Evolutionary conservation across 345 rosid genomes (phyloP).

Genomic region (Moringa oleifera): DNA sequence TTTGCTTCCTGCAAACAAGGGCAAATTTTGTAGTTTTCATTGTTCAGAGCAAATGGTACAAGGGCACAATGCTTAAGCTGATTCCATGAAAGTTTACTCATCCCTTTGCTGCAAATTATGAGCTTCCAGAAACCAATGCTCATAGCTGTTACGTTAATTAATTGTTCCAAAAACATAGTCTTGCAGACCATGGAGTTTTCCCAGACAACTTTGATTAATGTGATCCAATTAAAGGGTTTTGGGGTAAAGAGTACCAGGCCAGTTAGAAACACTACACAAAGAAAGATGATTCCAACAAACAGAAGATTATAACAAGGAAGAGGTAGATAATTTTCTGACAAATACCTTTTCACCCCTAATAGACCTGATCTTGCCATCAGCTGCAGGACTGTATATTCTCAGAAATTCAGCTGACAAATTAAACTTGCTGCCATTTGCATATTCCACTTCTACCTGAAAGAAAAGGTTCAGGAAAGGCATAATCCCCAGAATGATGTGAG

Average conservation of each 20-base stretch:
- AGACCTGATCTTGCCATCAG: constrained; percentile 81
- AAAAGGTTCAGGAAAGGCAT: constrained; percentile 2
- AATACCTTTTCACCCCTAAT: constrained; percentile 80
- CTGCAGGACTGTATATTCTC: constrained; percentile 80
- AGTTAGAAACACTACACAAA: no score
- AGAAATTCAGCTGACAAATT: constrained; percentile 67
- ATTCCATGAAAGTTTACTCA: no score
- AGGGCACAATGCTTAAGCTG: neutral
- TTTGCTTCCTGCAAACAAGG: neutral
- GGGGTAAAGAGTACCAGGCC: no score
- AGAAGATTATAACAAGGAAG: neutral
- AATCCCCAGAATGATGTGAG: neutral
- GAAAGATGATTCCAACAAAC: neutral
- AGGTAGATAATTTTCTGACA: neutral
- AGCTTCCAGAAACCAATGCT: no score
- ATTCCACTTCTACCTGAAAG: constrained; percentile 75
- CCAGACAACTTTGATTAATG: no score
- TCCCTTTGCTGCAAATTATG: no score
- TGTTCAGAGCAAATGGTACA: neutral
- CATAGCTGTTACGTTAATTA: no score
- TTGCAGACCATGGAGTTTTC: no score
- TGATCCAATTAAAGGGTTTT: no score
- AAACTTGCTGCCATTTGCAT: constrained; percentile 55
- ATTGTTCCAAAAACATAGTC: no score
- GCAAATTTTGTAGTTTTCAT: neutral